phyloP scores from a whole-genome alignment of 202 grass and related monocot genomes.

The Saccharum hybrid region DNA sequence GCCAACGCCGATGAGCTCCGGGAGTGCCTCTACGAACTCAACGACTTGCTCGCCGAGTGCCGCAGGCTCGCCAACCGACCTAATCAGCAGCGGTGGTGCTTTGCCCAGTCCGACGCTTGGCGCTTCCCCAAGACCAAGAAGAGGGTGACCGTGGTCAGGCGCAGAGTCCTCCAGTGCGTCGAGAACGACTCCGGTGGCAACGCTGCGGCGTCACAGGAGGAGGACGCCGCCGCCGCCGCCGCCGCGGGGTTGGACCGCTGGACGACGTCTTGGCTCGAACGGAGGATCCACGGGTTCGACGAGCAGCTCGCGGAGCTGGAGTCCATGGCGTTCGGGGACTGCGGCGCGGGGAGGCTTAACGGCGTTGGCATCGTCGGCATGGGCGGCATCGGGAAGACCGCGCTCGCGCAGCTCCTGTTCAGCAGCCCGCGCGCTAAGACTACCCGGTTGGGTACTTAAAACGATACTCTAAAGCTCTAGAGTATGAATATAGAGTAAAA shows the following conservation, averaged over 20 bases:
- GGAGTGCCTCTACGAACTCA: conserved; percentile 58
- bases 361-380: conserved; percentile 59
- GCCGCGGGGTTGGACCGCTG: conserved; percentile 29
- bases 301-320: conserved; percentile 46
- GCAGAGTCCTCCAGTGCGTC: conserved; percentile 33
- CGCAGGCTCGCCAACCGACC: conserved; percentile 23
- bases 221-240: not conserved
- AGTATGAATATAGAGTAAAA: too few species aligned
- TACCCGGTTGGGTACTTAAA: too few species aligned
- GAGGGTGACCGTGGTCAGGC: conserved; percentile 33
- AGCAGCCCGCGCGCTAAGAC: conserved; percentile 30
- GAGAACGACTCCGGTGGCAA: not conserved
- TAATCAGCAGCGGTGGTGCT: conserved; percentile 5
- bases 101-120: conserved; percentile 13
- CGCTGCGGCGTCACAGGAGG: conserved; percentile 4
- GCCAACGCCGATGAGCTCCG: conserved; percentile 51
- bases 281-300: conserved; percentile 40
- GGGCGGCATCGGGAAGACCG: conserved; percentile 56
- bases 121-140: conserved; percentile 39
- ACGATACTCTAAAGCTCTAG: too few species aligned
- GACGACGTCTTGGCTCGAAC: conserved; percentile 41
- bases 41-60: conserved; percentile 52
- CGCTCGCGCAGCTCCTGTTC: conserved; percentile 54
- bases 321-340: conserved; percentile 35
- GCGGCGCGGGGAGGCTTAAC: conserved; percentile 7